These are phyloP conservation scores for Suillus placidus DNA, from an alignment of 768 basidiomycete genomes.

Conservation along the genomic window DNA sequence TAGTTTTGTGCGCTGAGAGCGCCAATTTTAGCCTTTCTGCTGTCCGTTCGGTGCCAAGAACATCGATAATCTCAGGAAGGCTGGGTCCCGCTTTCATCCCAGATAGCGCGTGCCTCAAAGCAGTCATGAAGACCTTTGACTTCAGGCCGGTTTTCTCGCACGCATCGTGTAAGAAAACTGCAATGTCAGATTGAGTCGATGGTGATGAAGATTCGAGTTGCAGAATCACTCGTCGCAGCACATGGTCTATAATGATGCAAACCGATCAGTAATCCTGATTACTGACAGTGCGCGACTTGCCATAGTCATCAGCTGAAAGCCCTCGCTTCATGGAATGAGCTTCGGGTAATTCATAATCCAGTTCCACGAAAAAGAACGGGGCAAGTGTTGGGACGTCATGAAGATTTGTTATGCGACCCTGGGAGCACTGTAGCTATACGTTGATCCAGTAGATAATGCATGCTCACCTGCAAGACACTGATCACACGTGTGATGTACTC, in stretches of 20 bases:
- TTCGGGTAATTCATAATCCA: constrained; percentile 56
- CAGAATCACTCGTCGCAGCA: constrained; percentile 2
- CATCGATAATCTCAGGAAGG: constrained; percentile 41
- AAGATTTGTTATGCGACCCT: constrained; percentile 74
- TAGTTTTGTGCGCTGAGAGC: background rate
- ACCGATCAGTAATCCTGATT: constrained; percentile 5
- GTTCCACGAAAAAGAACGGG: constrained; percentile 79
- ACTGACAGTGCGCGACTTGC: constrained; percentile 37
- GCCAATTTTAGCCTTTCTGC: constrained; percentile 22
- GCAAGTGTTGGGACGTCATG: constrained; percentile 69
- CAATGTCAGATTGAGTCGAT: constrained; percentile 28
- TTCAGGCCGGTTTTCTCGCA: constrained; percentile 42
- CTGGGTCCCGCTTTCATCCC: constrained; percentile 68
- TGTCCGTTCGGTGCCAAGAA: constrained; percentile 38
- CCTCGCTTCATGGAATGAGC: constrained; percentile 55
- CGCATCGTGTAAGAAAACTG: constrained; percentile 46
- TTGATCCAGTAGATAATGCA: background rate
- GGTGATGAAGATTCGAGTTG: constrained; percentile 4
- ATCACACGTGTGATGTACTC: constrained; percentile 70
- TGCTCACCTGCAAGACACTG: constrained; percentile 55
- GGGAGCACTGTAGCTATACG: constrained; percentile 1
- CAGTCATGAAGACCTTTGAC: constrained; percentile 65
- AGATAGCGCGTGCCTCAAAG: constrained; percentile 76
- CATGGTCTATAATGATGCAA: constrained; percentile 9
- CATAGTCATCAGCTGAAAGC: constrained; percentile 44